Conservation (phyloP, 768 basidiomycete species). For the Leucogyrophana mollusca region DNA sequence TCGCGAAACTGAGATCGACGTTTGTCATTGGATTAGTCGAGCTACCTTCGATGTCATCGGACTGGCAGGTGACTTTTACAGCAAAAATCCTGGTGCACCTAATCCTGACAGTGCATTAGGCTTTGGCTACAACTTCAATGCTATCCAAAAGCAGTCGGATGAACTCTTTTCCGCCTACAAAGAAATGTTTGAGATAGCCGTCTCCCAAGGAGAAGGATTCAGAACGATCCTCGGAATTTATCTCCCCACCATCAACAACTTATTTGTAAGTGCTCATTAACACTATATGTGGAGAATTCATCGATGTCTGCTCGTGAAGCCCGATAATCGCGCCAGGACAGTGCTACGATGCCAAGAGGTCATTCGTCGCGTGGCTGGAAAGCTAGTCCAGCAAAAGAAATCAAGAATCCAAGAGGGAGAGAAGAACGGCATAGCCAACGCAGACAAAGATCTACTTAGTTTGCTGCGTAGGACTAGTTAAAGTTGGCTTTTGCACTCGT, state of each 20-base stretch:
- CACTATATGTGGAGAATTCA: neutral
- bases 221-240: constrained; percentile 54
- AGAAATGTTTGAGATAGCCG: constrained; percentile 77
- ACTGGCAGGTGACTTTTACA: constrained; percentile 58
- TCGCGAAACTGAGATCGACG: constrained; percentile 54
- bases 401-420: constrained; percentile 62
- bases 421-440: constrained; percentile 46
- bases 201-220: constrained; percentile 52
- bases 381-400: constrained; percentile 80
- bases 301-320: constrained; percentile 35
- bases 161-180: constrained; percentile 78
- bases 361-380: constrained; percentile 70
- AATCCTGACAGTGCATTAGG: constrained; percentile 39
- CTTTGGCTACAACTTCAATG: constrained; percentile 85
- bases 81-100: neutral
- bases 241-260: constrained; percentile 48
- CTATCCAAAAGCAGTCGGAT: constrained; percentile 77
- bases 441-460: constrained; percentile 75
- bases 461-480: too few relatives aligned
- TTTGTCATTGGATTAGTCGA: constrained; percentile 78
- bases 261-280: constrained; percentile 50
- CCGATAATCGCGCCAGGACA: constrained; percentile 47
- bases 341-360: constrained; percentile 56
- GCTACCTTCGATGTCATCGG: constrained; percentile 92
- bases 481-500: too few relatives aligned